phyloP scores from a whole-genome alignment of 345 rosid genomes.

The Arabidopsis thaliana region TAIR10.1 NC_003074.8:19018501-19019000 shows the following conservation, averaged over 20 bases:
- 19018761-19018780: background rate
- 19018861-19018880: slow-evolving; percentile 27
- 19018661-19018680: too few relatives aligned
- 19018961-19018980: slow-evolving; percentile 33
- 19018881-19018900: slow-evolving; percentile 26
- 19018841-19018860: slow-evolving; percentile 13
- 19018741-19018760: slow-evolving; percentile 2
- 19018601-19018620: too few relatives aligned
- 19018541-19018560: too few relatives aligned
- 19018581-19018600: too few relatives aligned
- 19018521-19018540: too few relatives aligned
- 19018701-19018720: background rate
- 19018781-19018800: background rate
- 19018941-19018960: slow-evolving; percentile 35
- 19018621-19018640: too few relatives aligned
- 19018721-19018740: background rate
- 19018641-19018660: too few relatives aligned
- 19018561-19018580: too few relatives aligned
- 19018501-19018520: too few relatives aligned
- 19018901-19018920: slow-evolving; percentile 34
- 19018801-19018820: background rate
- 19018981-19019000: slow-evolving; percentile 25
- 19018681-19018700: background rate
- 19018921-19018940: slow-evolving; percentile 35
- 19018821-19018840: background rate